Evolutionary conservation across 768 basidiomycete species (phyloP), one percentile per base, ranked within the genome.

Genomic region (Mycena filopes): DNA sequence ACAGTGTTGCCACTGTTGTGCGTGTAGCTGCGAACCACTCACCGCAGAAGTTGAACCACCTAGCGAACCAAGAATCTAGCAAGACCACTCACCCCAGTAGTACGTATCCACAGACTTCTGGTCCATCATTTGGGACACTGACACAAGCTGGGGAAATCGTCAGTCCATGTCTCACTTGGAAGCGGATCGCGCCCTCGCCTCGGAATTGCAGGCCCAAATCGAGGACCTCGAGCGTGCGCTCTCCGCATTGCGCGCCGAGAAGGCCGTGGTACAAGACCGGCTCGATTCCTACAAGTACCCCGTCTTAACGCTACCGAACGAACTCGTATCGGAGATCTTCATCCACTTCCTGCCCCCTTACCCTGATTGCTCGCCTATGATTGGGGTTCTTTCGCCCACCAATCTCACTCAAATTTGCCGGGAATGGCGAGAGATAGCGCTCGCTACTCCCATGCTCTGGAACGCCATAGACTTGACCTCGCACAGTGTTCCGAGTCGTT

Each of bases 271-370:
- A 15, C 55, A 47, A 15, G 29, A 25, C 10, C 43, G 45, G 33
- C 55, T 57, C 23, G 21, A 46, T 36, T n/a, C 55, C 15, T 45
- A 46, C 45, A 47, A 20, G 18, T 57, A 57, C 15, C 55, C 55
- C 3, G 43, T 57, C 23, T 26, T 57, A 21, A 57, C 31, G 11
- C n/a, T 47, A 3, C 54, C 54, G 21, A 42, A 55, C 20, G 54
- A 55, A 29, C 20, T 55, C 54, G n/a, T 40, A 1, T 46, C 45
- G 15, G 43, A 57, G 15, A 57, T 57, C 16, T 57, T 57, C 31
- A 0, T 47, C 0, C 43, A 57, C 16, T 28, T 33, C 31, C 55
- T 57, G 7, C 55, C 55, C 5, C 9, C 21, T 26, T 43, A 55
- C 20, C 54, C 54, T 11, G 4, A 15, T 15, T 10, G 9, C 3